phyloP scores from a whole-genome alignment of 768 basidiomycete species.

The Tylopilus felleus region DNA sequence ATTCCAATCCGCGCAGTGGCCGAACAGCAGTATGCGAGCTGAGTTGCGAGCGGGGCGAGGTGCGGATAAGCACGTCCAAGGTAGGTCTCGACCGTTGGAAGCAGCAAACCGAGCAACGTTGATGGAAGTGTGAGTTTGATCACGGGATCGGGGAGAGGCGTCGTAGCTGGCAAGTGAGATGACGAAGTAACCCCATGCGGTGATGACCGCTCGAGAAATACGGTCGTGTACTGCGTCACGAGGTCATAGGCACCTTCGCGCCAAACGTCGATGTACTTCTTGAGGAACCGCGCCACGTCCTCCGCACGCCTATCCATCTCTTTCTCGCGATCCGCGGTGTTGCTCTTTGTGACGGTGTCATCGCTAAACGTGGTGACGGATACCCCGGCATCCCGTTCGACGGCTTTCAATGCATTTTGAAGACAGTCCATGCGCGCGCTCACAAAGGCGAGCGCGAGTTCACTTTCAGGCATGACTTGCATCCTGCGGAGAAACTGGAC shows the following conservation, averaged over 20 bases:
- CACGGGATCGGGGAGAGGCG: slow-evolving; percentile 25
- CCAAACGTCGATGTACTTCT: slow-evolving; percentile 88
- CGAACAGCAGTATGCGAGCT: slow-evolving; percentile 88
- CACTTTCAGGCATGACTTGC: slow-evolving; percentile 65
- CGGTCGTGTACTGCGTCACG: slow-evolving; percentile 83
- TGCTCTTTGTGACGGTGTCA: slow-evolving; percentile 15
- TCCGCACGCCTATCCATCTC: slow-evolving; percentile 59
- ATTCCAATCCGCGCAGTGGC: slow-evolving; percentile 91
- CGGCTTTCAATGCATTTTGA: slow-evolving; percentile 51
- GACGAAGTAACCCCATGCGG: slow-evolving; percentile 23
- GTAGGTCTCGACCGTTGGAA: slow-evolving; percentile 59
- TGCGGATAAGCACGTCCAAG: slow-evolving; percentile 59
- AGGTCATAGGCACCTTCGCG: slow-evolving; percentile 91
- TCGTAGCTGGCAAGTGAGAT: slow-evolving; percentile 17
- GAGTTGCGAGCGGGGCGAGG: slow-evolving; percentile 85
- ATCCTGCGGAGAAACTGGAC: slow-evolving; percentile 84
- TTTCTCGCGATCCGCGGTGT: slow-evolving; percentile 36
- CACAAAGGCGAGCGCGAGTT: slow-evolving; percentile 85
- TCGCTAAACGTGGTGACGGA: slow-evolving; percentile 27
- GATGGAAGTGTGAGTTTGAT: slow-evolving; percentile 30
- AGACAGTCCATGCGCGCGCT: slow-evolving; percentile 67
- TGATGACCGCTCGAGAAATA: slow-evolving; percentile 73
- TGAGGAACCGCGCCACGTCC: slow-evolving; percentile 73
- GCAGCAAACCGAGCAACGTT: slow-evolving; percentile 46
- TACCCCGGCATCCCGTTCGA: slow-evolving; percentile 41